Conservation (phyloP, 495 filamentous ascomycete genomes). For the Arthonia radiata region DNA sequence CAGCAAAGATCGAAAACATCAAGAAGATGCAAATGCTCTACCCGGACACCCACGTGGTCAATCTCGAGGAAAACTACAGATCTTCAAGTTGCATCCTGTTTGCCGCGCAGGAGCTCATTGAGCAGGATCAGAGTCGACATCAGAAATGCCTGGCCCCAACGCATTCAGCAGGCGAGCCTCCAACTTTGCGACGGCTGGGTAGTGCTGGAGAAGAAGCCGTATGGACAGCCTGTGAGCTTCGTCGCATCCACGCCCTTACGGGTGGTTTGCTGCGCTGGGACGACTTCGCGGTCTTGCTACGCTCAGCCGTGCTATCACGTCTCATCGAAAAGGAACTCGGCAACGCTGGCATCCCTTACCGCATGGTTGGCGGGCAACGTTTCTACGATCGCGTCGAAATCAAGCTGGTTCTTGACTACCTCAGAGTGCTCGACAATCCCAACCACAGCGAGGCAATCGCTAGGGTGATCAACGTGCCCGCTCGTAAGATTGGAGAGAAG, state of each 20-base stretch:
- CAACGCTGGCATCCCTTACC: slow-evolving; percentile 68
- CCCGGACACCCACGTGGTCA: slow-evolving; percentile 50
- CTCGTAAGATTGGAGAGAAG: slow-evolving; percentile 56
- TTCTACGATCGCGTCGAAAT: slow-evolving; percentile 91
- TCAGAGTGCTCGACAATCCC: slow-evolving; percentile 65
- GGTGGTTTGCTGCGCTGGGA: slow-evolving; percentile 44
- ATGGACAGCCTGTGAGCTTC: slow-evolving; percentile 79
- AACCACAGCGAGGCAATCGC: slow-evolving; percentile 71
- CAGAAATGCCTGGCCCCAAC: slow-evolving; percentile 57
- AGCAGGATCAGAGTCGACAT: slow-evolving; percentile 66
- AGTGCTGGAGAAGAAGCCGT: slow-evolving; percentile 49
- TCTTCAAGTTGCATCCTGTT: slow-evolving; percentile 76
- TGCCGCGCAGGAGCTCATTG: slow-evolving; percentile 62
- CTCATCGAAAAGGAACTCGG: slow-evolving; percentile 67
- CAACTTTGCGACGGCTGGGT: slow-evolving; percentile 59
- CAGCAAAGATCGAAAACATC: slow-evolving; percentile 82
- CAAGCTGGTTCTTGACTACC: slow-evolving; percentile 70
- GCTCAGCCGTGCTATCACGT: slow-evolving; percentile 62
- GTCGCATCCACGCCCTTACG: slow-evolving; percentile 41
- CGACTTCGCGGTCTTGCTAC: slow-evolving; percentile 69
- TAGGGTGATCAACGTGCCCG: slow-evolving; percentile 66
- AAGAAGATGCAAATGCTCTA: slow-evolving; percentile 52
- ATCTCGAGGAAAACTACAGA: slow-evolving; percentile 88
- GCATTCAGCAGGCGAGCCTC: slow-evolving; percentile 55
- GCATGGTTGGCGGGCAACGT: slow-evolving; percentile 75